A percentile compares a stretch with the other conserved stretches of the same genome.
These are phyloP conservation scores for Spencermartinsiella europaea DNA, from an alignment of 805 yeast species.

Conservation along the genomic window DNA sequence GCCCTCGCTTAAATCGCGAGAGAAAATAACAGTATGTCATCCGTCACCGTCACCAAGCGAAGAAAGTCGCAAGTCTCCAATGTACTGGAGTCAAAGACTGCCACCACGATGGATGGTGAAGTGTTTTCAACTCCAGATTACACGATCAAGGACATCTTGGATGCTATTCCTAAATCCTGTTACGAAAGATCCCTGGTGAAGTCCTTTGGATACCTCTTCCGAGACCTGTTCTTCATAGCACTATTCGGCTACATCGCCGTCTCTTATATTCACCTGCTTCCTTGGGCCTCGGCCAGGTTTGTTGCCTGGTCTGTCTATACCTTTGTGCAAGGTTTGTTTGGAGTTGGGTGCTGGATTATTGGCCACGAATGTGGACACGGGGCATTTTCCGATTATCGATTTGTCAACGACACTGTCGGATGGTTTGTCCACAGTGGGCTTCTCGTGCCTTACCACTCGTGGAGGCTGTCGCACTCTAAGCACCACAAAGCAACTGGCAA, in stretches of 20 bases:
- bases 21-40: slow-evolving; percentile 15
- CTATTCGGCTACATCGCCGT: slow-evolving; percentile 50
- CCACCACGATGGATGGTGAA: slow-evolving; percentile 27
- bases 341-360: slow-evolving; percentile 77
- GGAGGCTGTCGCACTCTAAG: slow-evolving; percentile 80
- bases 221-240: slow-evolving; percentile 49
- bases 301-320: slow-evolving; percentile 56
- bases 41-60: slow-evolving; percentile 18
- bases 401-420: slow-evolving; percentile 73
- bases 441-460: slow-evolving; percentile 80
- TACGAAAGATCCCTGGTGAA: slow-evolving; percentile 54
- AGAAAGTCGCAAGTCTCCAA: slow-evolving; percentile 12
- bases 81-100: slow-evolving; percentile 1
- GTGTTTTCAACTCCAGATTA: slow-evolving; percentile 69
- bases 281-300: slow-evolving; percentile 42
- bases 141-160: slow-evolving; percentile 68
- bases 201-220: slow-evolving; percentile 59
- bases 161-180: slow-evolving; percentile 68
- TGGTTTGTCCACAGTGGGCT: slow-evolving; percentile 77
- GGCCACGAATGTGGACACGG: slow-evolving; percentile 93
- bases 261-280: slow-evolving; percentile 48
- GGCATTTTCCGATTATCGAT: slow-evolving; percentile 69
- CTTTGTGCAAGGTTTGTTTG: slow-evolving; percentile 55
- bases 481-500: slow-evolving; percentile 91
- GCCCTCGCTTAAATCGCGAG: too few species aligned